Evolutionary conservation across 495 filamentous ascomycete species (phyloP), one percentile per base, ranked within the genome.

Genomic region (Penicillium arizonense): DNA sequence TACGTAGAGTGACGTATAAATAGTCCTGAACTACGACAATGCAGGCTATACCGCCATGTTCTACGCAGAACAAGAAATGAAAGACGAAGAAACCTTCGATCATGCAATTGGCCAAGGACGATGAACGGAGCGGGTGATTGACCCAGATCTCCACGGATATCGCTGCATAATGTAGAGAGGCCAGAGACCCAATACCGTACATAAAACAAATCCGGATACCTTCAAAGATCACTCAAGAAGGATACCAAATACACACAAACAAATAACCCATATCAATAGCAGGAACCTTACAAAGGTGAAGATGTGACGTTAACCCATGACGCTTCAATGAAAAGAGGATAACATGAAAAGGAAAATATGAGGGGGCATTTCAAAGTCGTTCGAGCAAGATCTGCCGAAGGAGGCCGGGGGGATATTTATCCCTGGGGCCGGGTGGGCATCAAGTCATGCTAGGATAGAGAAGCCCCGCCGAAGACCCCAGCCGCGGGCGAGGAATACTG

Each of bases 401-500:
- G 33, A 55, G 37, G 42, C 16, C 36, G 16, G 43, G 46, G 52
- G 14, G 9, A 20, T 4, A 37, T 24, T 41, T 5, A 26, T 24
- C 21, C 34, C 3, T 30, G 40, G 14, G 36, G 16, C 26, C 26
- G 18, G 34, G 16, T 44, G 30, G 40, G 23, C 41, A 40, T 32
- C 7, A 50, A 35, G 33, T 53, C 45, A 53, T 51, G 26, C 13
- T 37, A 38, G 28, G 26, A 49, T 50, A 54, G 54, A 24, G 58
- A 59, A 36, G 50, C 47, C 45, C 55, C 53, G 36, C 59, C 64
- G 55, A 69, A 76, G 49, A 75, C 63, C 41, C 71, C 66, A 43
- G 69, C 63, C 24, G 66, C 61, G 44, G 74, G 70, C 39, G 74
- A 74, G 54, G 64, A 62, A 48, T 65, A 73, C 50, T 75, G 71